These are phyloP conservation scores for Daldinia bambusicola DNA, from an alignment of 495 filamentous ascomycete genomes.

Conservation along the genomic window DNA sequence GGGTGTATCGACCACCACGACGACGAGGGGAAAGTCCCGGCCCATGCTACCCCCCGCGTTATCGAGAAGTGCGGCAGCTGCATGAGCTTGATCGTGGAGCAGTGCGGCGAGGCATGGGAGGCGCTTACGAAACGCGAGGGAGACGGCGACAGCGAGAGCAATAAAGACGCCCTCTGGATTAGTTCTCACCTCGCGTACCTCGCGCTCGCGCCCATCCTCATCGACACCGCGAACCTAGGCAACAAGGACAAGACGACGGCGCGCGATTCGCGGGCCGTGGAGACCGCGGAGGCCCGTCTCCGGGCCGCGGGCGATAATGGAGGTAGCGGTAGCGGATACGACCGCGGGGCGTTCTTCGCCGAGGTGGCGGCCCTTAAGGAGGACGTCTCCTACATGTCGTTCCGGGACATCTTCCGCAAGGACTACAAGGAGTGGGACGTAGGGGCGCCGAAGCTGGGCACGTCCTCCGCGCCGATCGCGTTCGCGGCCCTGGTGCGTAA, in stretches of 20 bases:
- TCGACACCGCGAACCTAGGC: conserved; percentile 84
- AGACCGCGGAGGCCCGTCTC: conserved; percentile 66
- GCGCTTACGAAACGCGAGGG: conserved; percentile 17
- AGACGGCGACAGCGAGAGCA: background rate
- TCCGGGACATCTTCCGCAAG: conserved; percentile 82
- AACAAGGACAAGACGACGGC: conserved; percentile 76
- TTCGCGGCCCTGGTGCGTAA: conserved; percentile 71
- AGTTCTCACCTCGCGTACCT: conserved; percentile 74
- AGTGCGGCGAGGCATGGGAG: conserved; percentile 54
- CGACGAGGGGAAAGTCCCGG: conserved; percentile 74
- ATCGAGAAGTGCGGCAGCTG: conserved; percentile 82
- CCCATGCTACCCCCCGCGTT: conserved; percentile 65
- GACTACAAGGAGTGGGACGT: conserved; percentile 95
- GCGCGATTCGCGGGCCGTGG: conserved; percentile 71
- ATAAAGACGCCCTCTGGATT: conserved; percentile 13
- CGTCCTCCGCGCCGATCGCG: conserved; percentile 76
- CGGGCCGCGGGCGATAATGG: background rate
- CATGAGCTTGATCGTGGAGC: conserved; percentile 75
- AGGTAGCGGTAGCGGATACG: conserved; percentile 51
- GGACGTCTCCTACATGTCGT: conserved; percentile 70
- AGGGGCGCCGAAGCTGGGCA: conserved; percentile 68
- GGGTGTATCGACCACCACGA: conserved; percentile 95
- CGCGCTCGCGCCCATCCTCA: conserved; percentile 81
- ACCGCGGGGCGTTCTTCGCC: conserved; percentile 69
- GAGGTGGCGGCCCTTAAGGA: conserved; percentile 74